A percentile compares a stretch with the other conserved stretches of the same genome.
Conservation (phyloP, 2,329 filamentous ascomycete species). For the Colletotrichum lindemuthianum region DNA sequence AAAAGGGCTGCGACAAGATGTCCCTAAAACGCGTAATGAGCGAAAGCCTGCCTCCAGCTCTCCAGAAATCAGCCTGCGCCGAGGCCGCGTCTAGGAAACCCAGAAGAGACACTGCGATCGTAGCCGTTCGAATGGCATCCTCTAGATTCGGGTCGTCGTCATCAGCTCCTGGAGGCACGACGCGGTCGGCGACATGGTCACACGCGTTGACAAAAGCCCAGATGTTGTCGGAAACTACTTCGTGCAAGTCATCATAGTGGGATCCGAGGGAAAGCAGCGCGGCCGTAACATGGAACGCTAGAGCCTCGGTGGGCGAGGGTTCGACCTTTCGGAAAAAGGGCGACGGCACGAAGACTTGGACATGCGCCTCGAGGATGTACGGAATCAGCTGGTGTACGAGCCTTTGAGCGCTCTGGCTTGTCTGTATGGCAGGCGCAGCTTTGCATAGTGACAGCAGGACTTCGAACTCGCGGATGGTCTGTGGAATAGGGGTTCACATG, state of each 20-base stretch:
- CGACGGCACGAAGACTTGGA: slow-evolving; percentile 80
- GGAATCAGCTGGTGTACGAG: slow-evolving; percentile 82
- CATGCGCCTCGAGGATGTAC: slow-evolving; percentile 87
- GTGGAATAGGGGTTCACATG: slow-evolving; percentile 28
- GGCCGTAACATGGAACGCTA: slow-evolving; percentile 81
- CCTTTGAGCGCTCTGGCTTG: slow-evolving; percentile 77
- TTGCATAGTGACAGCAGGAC: slow-evolving; percentile 91
- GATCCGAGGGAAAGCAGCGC: slow-evolving; percentile 85
- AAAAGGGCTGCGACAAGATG: slow-evolving; percentile 84
- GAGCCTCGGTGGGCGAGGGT: slow-evolving; percentile 87
- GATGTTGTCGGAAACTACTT: slow-evolving; percentile 72
- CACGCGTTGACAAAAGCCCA: slow-evolving; percentile 79
- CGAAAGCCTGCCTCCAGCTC: slow-evolving; percentile 74
- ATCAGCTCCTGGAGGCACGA: slow-evolving; percentile 63
- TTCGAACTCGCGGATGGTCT: slow-evolving; percentile 92
- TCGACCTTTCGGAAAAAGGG: slow-evolving; percentile 85
- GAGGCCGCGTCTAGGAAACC: slow-evolving; percentile 90
- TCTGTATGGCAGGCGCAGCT: slow-evolving; percentile 80
- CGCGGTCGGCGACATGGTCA: slow-evolving; percentile 66
- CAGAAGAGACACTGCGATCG: slow-evolving; percentile 84
- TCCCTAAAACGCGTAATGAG: slow-evolving; percentile 77
- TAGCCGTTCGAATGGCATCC: slow-evolving; percentile 75
- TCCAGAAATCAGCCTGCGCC: slow-evolving; percentile 84
- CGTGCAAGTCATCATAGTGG: slow-evolving; percentile 75
- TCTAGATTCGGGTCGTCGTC: slow-evolving; percentile 69